These are phyloP conservation scores for Coemansia sp. DNA, from an alignment of 192 early-diverging fungal genomes.

Conservation along the genomic window DNA sequence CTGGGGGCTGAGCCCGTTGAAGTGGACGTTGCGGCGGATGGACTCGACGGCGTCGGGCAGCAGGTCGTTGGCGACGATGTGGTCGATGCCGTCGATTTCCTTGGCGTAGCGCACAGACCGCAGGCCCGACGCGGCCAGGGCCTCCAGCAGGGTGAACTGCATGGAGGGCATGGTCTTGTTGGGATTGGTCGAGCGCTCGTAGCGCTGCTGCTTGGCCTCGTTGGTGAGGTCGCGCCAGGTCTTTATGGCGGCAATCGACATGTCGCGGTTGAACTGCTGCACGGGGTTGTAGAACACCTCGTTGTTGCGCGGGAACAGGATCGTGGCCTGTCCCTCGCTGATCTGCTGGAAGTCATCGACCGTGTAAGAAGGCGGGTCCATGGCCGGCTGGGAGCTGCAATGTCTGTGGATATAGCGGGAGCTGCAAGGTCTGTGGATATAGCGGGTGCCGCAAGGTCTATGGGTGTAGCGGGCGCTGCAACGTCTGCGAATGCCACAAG, in stretches of 20 bases:
- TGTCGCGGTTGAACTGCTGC: slow-evolving; percentile 96
- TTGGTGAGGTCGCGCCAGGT: slow-evolving; percentile 80
- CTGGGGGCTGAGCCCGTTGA: slow-evolving; percentile 73
- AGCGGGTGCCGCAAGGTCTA: too few relatives aligned
- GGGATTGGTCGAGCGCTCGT: slow-evolving; percentile 56
- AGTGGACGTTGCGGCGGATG: slow-evolving; percentile 80
- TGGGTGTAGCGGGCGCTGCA: too few relatives aligned
- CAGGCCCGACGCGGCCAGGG: slow-evolving; percentile 90
- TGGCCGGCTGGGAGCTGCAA: too few relatives aligned
- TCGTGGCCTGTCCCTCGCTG: slow-evolving; percentile 76
- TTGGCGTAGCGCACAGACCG: slow-evolving; percentile 96
- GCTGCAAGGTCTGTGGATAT: too few relatives aligned
- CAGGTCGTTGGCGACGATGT: slow-evolving; percentile 92
- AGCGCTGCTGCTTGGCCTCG: slow-evolving; percentile 60
- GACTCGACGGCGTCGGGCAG: slow-evolving; percentile 83
- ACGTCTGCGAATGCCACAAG: too few relatives aligned
- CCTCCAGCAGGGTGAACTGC: slow-evolving; percentile 77
- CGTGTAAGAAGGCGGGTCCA: slow-evolving; percentile 15
- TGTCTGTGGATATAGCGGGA: too few relatives aligned
- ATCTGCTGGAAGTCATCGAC: slow-evolving; percentile 60
- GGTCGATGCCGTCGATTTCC: slow-evolving; percentile 74
- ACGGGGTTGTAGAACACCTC: slow-evolving; percentile 99
- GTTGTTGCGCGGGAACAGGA: slow-evolving; percentile 80
- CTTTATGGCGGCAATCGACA: slow-evolving; percentile 94
- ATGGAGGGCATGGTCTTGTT: slow-evolving; percentile 26